Evolutionary conservation across 192 early-diverging fungal genomes (phyloP).

Genomic region (Coemansia nantahalensis): DNA sequence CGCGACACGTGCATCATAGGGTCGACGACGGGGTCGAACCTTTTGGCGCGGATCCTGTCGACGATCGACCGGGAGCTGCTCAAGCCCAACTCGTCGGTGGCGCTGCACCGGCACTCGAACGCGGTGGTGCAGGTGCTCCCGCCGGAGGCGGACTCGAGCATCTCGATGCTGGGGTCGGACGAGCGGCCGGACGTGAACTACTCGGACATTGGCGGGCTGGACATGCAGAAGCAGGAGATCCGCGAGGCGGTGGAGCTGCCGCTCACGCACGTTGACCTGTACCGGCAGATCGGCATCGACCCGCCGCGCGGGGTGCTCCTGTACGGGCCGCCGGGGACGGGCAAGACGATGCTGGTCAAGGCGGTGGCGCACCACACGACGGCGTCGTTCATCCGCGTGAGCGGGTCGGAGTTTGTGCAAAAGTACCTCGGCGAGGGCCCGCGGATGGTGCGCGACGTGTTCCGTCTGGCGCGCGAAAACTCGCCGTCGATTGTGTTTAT

Average conservation of each 20-base stretch:
- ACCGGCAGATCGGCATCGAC: conserved; percentile 98
- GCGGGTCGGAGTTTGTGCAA: conserved; percentile 98
- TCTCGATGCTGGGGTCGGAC: conserved; percentile 76
- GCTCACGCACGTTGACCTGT: conserved; percentile 96
- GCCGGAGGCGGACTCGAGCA: conserved; percentile 91
- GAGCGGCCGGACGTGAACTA: conserved; percentile 83
- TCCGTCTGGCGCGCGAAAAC: conserved; percentile 95
- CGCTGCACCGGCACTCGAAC: conserved; percentile 95
- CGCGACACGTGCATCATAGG: conserved; percentile 94
- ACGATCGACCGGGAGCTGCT: conserved; percentile 97
- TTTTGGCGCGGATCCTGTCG: conserved; percentile 90
- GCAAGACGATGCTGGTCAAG: conserved; percentile 98
- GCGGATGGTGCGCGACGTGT: conserved; percentile 96
- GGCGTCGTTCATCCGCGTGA: conserved; percentile 94
- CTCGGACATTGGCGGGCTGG: conserved; percentile 79
- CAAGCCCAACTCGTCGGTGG: conserved; percentile 91
- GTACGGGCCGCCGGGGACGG: conserved; percentile 98
- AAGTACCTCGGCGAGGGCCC: conserved; percentile 99
- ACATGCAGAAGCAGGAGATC: conserved; percentile 91
- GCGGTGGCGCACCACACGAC: conserved; percentile 98
- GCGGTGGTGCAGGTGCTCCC: conserved; percentile 96
- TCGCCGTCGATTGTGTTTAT: conserved; percentile 98
- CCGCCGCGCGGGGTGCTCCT: conserved; percentile 97
- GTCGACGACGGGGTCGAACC: conserved; percentile 89
- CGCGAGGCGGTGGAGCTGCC: conserved; percentile 97